Conservation (phyloP, 2,329 filamentous ascomycete species). For the Fusarium solani-melongenae region DNA sequence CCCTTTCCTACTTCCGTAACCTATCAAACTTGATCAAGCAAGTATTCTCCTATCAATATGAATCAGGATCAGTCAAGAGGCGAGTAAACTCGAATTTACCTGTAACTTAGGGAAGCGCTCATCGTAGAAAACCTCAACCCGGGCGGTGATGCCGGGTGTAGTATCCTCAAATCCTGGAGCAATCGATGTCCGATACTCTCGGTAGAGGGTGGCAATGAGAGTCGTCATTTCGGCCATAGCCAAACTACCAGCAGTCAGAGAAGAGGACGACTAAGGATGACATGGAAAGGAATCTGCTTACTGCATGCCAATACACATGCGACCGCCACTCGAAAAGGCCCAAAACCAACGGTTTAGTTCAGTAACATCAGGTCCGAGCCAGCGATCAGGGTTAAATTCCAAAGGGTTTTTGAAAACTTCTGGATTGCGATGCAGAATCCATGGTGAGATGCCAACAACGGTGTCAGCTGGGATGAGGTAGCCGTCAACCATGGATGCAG, state of each 20-base stretch:
- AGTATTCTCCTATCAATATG: not conserved
- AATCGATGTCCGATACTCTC: slow-evolving; percentile 25
- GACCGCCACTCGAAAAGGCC: slow-evolving; percentile 39
- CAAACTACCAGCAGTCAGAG: not conserved
- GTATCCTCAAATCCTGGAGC: slow-evolving; percentile 22
- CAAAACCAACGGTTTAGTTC: slow-evolving; percentile 42
- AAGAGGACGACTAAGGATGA: rapidly evolving
- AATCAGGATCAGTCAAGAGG: not conserved
- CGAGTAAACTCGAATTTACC: not conserved
- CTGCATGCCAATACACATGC: slow-evolving; percentile 43
- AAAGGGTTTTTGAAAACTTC: slow-evolving; percentile 37
- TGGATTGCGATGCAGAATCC: slow-evolving; percentile 41
- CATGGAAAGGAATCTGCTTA: slow-evolving; percentile 11
- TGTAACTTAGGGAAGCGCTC: slow-evolving; percentile 15
- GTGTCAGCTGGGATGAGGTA: slow-evolving; percentile 39
- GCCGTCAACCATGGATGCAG: slow-evolving; percentile 34
- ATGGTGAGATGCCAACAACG: slow-evolving; percentile 43
- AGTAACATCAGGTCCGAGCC: slow-evolving; percentile 29
- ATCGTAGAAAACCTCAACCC: slow-evolving; percentile 39
- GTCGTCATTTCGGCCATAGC: slow-evolving; percentile 41
- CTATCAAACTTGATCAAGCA: not conserved
- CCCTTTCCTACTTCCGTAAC: not conserved
- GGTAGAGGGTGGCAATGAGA: slow-evolving; percentile 24
- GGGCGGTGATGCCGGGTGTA: slow-evolving; percentile 33
- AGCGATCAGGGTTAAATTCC: slow-evolving; percentile 43